Evolutionary conservation across 805 yeast species (phyloP), one percentile per base, ranked within the genome.

Genomic region (Hermanozyma aechmeae): DNA sequence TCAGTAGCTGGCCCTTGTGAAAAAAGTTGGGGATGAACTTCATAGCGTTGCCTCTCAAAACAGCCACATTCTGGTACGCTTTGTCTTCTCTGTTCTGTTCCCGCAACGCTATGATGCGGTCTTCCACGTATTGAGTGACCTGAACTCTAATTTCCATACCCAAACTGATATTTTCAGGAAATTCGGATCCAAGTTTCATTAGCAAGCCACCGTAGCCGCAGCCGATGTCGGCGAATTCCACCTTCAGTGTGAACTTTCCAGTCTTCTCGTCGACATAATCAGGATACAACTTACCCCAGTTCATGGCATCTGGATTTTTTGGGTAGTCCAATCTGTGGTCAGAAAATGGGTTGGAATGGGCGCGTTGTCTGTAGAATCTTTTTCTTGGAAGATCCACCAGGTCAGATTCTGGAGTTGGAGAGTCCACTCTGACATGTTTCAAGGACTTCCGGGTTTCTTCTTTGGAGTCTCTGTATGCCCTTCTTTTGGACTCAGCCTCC

Each of bases 91-190:
- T 56, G 28, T 49, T 48, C 41, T 77, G 69, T 24, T 69, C 70
- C 54, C 97, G 73, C 41, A 92, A 65, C 2, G 97, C 97, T 36
- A 84, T 73, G 39, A 92, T 85, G 45, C 96, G 67, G 55, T 92
- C 98, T 55, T 89, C 95, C 9, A 92, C 97, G 49, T 87, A 92
- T 43, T 92, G 86, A 1, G 97, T 89, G 28, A 92, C 98, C 57
- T 92, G 98, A 13, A 87, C 96, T 50, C 98, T 72, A 48, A 92
- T 92, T 58, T 92, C 98, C 95, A 92, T 86, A 12, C 98, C 98
- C 26, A 92, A 62, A 25, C 86, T 78, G 46, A 84, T 63, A 10
- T 67, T 71, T 3, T 81, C 73, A 2, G 92, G 86, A 38, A 82
- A 79, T 31, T 61, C 73, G 4, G 86, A 80, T 4, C 95, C 79